Conservation (phyloP, 1,284 basidiomycete species). For the Xanthoconium separans region DNA sequence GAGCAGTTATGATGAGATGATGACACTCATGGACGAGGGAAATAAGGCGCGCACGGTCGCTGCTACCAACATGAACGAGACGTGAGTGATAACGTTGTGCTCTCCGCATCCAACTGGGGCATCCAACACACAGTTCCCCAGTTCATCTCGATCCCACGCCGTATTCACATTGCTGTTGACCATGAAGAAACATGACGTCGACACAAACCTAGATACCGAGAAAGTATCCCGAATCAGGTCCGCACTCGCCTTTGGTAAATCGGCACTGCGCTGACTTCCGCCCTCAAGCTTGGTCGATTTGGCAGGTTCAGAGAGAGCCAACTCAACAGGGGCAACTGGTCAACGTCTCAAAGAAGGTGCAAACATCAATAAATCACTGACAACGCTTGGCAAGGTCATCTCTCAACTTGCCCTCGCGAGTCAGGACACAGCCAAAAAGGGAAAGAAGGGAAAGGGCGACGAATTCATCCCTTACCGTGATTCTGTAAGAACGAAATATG, state of each 20-base stretch:
- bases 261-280: slow-evolving; percentile 10
- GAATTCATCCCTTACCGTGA: slow-evolving; percentile 95
- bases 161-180: slow-evolving; percentile 95
- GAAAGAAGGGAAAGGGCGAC: slow-evolving; percentile 81
- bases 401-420: slow-evolving; percentile 84
- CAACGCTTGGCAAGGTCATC: slow-evolving; percentile 97
- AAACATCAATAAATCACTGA: slow-evolving; percentile 98
- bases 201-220: slow-evolving; percentile 87
- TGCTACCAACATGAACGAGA: slow-evolving; percentile 99
- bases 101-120: neutral
- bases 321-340: slow-evolving; percentile 95
- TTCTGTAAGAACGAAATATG: slow-evolving; percentile 55
- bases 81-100: slow-evolving; percentile 46
- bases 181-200: slow-evolving; percentile 83
- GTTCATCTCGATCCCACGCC: slow-evolving; percentile 94
- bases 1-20: slow-evolving; percentile 91
- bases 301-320: slow-evolving; percentile 96
- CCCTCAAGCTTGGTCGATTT: slow-evolving; percentile 79
- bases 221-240: slow-evolving; percentile 95
- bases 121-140: slow-evolving; percentile 27
- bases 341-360: slow-evolving; percentile 93
- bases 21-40: slow-evolving; percentile 99
- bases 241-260: slow-evolving; percentile 20
- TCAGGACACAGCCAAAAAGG: slow-evolving; percentile 66
- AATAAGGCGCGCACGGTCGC: slow-evolving; percentile 98